Evolutionary conservation across 1,284 basidiomycete species (phyloP).

Genomic region (Ganoderma boninense): DNA sequence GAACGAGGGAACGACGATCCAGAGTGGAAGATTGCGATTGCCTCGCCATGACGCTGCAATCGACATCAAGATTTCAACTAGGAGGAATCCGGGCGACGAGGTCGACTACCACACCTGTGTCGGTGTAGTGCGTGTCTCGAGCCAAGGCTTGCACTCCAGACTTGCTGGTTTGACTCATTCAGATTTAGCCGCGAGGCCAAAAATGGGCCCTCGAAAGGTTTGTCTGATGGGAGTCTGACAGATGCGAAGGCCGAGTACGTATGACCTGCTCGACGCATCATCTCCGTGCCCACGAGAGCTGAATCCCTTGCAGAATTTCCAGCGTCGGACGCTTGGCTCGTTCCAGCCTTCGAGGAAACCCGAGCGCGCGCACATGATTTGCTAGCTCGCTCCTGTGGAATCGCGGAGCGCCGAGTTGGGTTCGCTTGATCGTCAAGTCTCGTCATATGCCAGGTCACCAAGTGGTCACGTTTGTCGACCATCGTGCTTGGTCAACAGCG

Average conservation of each 20-base stretch:
- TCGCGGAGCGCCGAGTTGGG: conserved; percentile 7
- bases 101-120: conserved; percentile 9
- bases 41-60: conserved; percentile 15
- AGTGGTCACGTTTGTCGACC: conserved; percentile 1
- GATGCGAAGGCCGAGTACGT: conserved; percentile 4
- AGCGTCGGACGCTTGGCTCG: conserved; percentile 11
- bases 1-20: conserved; percentile 21
- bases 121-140: conserved; percentile 11
- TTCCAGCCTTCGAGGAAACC: not conserved
- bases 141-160: conserved; percentile 4
- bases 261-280: conserved; percentile 5
- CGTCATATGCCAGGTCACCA: conserved; percentile 5
- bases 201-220: not conserved
- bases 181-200: not conserved
- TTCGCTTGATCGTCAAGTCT: not conserved
- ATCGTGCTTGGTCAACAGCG: not conserved
- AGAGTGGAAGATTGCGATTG: conserved; percentile 17
- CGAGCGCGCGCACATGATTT: conserved; percentile 9
- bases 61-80: conserved; percentile 13
- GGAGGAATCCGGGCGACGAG: conserved; percentile 1
- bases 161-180: too few species aligned
- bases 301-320: conserved; percentile 6
- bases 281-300: conserved; percentile 15
- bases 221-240: conserved; percentile 10
- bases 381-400: not conserved